A percentile compares a stretch with the other conserved stretches of the same genome.
These are phyloP conservation scores for Aureobasidium melanogenum DNA, from an alignment of 2,329 filamentous ascomycete genomes.

Conservation along the genomic window DNA sequence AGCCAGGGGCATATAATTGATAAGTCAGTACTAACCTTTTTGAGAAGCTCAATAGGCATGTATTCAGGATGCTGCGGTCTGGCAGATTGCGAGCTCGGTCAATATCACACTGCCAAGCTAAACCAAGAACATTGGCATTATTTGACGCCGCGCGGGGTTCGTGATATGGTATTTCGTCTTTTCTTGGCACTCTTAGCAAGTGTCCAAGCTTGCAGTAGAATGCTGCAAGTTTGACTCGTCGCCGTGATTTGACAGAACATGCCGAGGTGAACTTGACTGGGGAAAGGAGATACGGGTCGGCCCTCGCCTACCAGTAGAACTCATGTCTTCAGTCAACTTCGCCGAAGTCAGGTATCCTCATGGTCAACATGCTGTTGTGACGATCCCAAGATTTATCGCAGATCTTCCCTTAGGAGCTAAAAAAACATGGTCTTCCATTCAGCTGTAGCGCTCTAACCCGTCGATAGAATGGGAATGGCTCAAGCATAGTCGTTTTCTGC, in stretches of 20 bases:
- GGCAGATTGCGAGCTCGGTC: neutral
- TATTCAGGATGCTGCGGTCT: neutral
- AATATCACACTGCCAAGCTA: slow-evolving; percentile 4
- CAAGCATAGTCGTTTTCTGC: neutral
- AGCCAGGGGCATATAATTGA: neutral
- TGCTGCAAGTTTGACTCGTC: neutral
- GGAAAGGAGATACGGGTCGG: neutral
- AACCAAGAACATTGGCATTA: slow-evolving; percentile 7
- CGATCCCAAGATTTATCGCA: neutral
- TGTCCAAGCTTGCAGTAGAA: neutral
- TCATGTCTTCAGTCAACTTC: neutral
- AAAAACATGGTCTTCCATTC: neutral
- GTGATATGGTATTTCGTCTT: neutral
- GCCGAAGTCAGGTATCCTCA: neutral
- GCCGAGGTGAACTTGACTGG: neutral
- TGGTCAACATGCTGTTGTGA: neutral
- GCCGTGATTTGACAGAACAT: neutral
- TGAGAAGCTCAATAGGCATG: slow-evolving; percentile 4
- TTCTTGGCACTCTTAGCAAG: slow-evolving; percentile 4
- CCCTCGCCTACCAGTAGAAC: neutral
- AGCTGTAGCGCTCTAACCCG: neutral
- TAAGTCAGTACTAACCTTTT: neutral
- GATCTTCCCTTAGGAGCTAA: neutral
- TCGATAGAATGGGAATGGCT: neutral
- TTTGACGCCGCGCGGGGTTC: neutral